Evolutionary conservation across 2,329 filamentous ascomycete genomes (phyloP).

Genomic region (Ilyonectria robusta): DNA sequence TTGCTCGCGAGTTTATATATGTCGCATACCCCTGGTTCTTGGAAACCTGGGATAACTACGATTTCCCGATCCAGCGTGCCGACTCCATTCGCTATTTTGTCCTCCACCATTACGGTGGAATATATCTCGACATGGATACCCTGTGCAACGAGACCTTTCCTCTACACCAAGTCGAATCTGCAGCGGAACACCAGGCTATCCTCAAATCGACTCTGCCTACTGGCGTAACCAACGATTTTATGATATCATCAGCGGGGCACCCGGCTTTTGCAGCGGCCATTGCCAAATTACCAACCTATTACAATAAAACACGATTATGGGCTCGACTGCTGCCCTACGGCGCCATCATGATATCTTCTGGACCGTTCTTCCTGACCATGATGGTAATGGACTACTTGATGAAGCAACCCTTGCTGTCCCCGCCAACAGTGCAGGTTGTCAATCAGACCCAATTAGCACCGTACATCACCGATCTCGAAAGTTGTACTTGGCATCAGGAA

Average conservation of each 20-base stretch:
- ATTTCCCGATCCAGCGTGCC: slow-evolving; percentile 77
- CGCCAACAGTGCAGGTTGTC: slow-evolving; percentile 48
- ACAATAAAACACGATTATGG: slow-evolving; percentile 77
- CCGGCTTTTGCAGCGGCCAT: slow-evolving; percentile 82
- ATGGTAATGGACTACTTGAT: slow-evolving; percentile 82
- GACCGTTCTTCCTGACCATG: slow-evolving; percentile 81
- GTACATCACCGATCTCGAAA: slow-evolving; percentile 55
- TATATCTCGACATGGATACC: slow-evolving; percentile 74
- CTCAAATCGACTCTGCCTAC: slow-evolving; percentile 74
- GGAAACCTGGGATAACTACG: slow-evolving; percentile 58
- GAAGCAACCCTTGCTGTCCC: slow-evolving; percentile 55
- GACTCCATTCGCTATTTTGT: slow-evolving; percentile 83
- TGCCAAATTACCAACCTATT: slow-evolving; percentile 68
- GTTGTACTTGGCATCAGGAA: slow-evolving; percentile 61
- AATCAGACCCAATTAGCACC: slow-evolving; percentile 41
- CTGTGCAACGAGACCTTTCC: slow-evolving; percentile 49
- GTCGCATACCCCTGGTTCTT: slow-evolving; percentile 80
- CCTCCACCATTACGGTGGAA: slow-evolving; percentile 78
- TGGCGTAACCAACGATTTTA: slow-evolving; percentile 85
- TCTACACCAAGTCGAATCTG: slow-evolving; percentile 46
- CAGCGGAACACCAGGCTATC: slow-evolving; percentile 43
- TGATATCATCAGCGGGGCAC: slow-evolving; percentile 80
- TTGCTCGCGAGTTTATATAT: slow-evolving; percentile 76
- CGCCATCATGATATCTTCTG: slow-evolving; percentile 85
- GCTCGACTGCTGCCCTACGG: slow-evolving; percentile 74